Evolutionary conservation across 2,329 filamentous ascomycete species (phyloP).

Genomic region (Chalara sp.): DNA sequence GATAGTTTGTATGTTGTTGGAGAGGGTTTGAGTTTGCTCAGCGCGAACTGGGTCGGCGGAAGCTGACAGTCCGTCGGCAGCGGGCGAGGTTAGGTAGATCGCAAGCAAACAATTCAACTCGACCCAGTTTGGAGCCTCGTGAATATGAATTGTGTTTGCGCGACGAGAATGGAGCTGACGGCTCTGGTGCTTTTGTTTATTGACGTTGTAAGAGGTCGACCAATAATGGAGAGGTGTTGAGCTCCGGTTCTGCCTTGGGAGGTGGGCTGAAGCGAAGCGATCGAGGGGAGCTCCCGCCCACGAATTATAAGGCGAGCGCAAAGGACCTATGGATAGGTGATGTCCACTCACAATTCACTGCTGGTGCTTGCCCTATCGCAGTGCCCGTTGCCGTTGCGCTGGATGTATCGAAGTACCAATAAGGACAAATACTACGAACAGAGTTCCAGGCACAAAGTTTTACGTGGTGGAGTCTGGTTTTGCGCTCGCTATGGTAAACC

Average conservation of each 20-base stretch:
- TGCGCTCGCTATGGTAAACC: no score
- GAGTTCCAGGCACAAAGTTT: no score
- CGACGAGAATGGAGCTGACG: constrained; percentile 3
- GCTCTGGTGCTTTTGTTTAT: constrained; percentile 2
- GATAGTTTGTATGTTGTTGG: constrained; percentile 31
- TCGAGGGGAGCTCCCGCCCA: neutral
- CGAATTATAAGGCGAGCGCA: constrained; percentile 1
- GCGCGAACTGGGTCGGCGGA: neutral
- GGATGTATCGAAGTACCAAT: no score
- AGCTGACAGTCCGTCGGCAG: neutral
- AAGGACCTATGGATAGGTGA: neutral
- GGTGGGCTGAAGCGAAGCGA: neutral
- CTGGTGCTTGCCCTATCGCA: neutral
- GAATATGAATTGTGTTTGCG: constrained; percentile 3
- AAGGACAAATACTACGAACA: no score
- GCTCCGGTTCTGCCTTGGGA: neutral
- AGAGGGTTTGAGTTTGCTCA: no score
- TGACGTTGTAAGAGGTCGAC: constrained; percentile 2
- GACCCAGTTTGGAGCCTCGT: neutral
- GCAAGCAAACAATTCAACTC: neutral
- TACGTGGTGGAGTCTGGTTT: no score
- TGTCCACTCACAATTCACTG: neutral
- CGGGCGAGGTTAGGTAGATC: neutral
- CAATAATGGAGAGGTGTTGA: neutral
- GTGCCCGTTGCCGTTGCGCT: neutral